Percentiles rank a stretch among this genome's conserved stretches.
phyloP scores from a whole-genome alignment of 805 yeast species.

The Komagataella pseudopastoris region DNA sequence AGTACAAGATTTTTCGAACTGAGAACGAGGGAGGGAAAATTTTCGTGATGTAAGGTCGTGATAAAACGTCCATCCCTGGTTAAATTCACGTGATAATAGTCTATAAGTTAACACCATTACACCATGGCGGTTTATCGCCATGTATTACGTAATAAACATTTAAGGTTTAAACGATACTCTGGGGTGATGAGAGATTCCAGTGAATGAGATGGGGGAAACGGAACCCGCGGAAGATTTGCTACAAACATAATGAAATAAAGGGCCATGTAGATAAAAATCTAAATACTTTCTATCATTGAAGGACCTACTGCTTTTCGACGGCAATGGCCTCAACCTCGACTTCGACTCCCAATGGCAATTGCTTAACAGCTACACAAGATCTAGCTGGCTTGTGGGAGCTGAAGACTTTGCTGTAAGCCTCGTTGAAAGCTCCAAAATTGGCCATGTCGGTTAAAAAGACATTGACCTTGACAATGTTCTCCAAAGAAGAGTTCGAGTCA shows the following conservation, averaged over 20 bases:
- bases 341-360: conserved; percentile 77
- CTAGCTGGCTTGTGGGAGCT: conserved; percentile 83
- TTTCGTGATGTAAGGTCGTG: neutral
- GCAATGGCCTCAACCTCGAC: conserved; percentile 93
- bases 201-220: too few species aligned
- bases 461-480: conserved; percentile 78
- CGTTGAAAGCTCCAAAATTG: conserved; percentile 75
- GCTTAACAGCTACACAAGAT: conserved; percentile 92
- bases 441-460: conserved; percentile 86
- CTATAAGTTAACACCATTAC: neutral
- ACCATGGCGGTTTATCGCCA: neutral
- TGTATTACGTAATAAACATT: neutral
- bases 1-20: neutral
- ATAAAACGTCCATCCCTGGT: neutral
- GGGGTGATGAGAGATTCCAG: too few species aligned
- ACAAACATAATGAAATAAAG: neutral
- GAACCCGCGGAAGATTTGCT: neutral
- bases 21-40: neutral
- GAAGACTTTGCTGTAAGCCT: conserved; percentile 72
- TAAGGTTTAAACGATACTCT: neutral
- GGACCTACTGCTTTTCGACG: conserved; percentile 31
- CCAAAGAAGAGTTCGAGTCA: conserved; percentile 75
- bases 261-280: neutral
- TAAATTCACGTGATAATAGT: neutral
- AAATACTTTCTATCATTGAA: neutral